phyloP scores from a whole-genome alignment of 768 basidiomycete species.

The Sarcomyxa edulis region DNA sequence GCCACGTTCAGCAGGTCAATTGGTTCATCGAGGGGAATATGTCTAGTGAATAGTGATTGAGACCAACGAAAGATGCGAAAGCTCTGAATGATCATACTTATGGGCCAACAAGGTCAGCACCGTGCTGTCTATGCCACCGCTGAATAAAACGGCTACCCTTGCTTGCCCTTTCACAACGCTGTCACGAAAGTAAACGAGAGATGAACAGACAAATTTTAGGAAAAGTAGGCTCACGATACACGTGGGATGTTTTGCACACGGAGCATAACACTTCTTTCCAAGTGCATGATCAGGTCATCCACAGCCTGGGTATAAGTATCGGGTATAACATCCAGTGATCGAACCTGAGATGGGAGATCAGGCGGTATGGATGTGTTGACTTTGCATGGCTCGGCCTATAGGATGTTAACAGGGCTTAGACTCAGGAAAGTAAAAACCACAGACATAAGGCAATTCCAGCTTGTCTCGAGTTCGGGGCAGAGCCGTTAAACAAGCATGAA shows the following conservation, averaged over 20 bases:
- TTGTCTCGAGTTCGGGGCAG: conserved; percentile 11
- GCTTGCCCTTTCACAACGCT: conserved; percentile 29
- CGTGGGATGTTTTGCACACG: conserved; percentile 67
- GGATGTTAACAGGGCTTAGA: not conserved
- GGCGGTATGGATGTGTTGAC: conserved; percentile 49
- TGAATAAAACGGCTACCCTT: conserved; percentile 84
- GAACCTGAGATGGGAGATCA: conserved; percentile 27
- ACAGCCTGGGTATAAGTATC: conserved; percentile 34
- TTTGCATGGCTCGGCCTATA: conserved; percentile 36
- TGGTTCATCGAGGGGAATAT: conserved; percentile 70
- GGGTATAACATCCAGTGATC: conserved; percentile 38
- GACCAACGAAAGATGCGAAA: too few species aligned
- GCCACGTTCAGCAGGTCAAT: conserved; percentile 93
- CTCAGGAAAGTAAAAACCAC: conserved; percentile 9
- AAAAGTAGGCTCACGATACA: conserved; percentile 23
- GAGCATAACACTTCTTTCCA: conserved; percentile 65
- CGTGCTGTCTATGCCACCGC: conserved; percentile 94
- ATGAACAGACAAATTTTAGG: not conserved
- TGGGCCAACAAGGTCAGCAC: conserved; percentile 78
- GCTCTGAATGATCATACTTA: conserved; percentile 39
- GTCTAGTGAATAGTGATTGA: conserved; percentile 45
- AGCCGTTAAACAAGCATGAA: conserved; percentile 9
- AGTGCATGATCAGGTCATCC: conserved; percentile 44
- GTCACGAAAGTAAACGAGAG: conserved; percentile 5
- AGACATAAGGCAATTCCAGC: conserved; percentile 20